Percentiles rank a stretch among this genome's conserved stretches.
phyloP scores from a whole-genome alignment of 345 rosid genomes.

The Eucalyptus globulus region DNA sequence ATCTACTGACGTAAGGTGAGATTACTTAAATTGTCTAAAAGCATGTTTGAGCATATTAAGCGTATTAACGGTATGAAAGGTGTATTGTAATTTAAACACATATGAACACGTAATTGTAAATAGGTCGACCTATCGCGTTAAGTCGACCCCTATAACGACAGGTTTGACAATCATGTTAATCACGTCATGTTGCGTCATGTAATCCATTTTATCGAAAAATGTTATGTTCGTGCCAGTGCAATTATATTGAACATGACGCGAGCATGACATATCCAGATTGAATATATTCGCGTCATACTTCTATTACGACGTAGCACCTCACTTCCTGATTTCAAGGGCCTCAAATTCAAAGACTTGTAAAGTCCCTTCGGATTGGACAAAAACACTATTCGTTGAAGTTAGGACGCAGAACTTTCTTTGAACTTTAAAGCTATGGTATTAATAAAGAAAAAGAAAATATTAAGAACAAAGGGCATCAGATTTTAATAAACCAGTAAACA shows the following conservation, averaged over 20 bases:
- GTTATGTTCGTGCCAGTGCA: rapidly evolving
- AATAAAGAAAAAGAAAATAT: not conserved
- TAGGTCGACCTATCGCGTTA: rapidly evolving
- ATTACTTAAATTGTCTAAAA: not conserved
- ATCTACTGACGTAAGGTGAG: not conserved
- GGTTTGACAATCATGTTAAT: rapidly evolving
- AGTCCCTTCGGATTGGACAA: rapidly evolving
- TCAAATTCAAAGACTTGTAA: no score
- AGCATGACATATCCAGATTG: rapidly evolving
- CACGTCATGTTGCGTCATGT: rapidly evolving
- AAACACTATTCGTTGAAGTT: not conserved
- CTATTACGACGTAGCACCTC: rapidly evolving
- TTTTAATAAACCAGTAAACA: not conserved
- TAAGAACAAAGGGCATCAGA: not conserved
- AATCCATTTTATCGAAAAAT: rapidly evolving
- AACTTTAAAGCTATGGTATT: not conserved
- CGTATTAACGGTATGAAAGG: not conserved
- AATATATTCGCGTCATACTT: not conserved
- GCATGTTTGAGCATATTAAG: not conserved
- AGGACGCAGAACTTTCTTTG: rapidly evolving
- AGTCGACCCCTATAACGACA: not conserved
- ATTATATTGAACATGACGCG: not conserved
- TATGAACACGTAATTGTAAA: not conserved
- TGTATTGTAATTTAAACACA: not conserved
- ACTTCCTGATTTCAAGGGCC: not conserved